phyloP scores from a whole-genome alignment of 1,284 basidiomycete genomes.

The Xerocomus minutiporus region DNA sequence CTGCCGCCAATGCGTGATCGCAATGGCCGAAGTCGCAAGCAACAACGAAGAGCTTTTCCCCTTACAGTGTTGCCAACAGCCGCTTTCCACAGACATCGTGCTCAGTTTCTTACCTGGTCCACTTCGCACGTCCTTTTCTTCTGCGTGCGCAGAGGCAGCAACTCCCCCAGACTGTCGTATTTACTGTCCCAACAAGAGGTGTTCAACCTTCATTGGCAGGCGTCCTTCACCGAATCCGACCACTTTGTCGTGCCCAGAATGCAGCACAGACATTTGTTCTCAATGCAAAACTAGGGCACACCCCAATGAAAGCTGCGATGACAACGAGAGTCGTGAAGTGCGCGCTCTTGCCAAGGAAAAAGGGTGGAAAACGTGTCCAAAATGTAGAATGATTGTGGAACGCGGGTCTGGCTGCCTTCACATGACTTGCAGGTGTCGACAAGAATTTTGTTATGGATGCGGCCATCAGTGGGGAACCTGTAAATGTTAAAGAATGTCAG shows the following conservation, averaged over 20 bases:
- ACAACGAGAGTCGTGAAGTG: slow-evolving; percentile 25
- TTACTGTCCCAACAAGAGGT: slow-evolving; percentile 40
- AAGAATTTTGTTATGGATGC: slow-evolving; percentile 42
- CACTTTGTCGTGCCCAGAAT: slow-evolving; percentile 22
- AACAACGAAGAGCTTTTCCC: slow-evolving; percentile 40
- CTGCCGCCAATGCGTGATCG: slow-evolving; percentile 34
- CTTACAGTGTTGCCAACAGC: slow-evolving; percentile 38
- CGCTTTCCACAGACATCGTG: slow-evolving; percentile 31
- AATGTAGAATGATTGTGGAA: slow-evolving; percentile 40
- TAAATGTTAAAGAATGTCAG: neutral
- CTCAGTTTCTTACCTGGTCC: slow-evolving; percentile 26
- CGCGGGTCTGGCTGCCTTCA: slow-evolving; percentile 37
- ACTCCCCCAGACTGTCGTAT: slow-evolving; percentile 32
- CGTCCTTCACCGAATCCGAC: slow-evolving; percentile 6
- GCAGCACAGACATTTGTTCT: slow-evolving; percentile 31
- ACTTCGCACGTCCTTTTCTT: slow-evolving; percentile 26
- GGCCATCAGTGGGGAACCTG: slow-evolving; percentile 35
- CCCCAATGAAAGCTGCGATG: slow-evolving; percentile 17
- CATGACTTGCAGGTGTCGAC: slow-evolving; percentile 40
- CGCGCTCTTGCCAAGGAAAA: slow-evolving; percentile 31
- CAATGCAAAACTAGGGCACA: slow-evolving; percentile 28
- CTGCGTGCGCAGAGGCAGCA: slow-evolving; percentile 32
- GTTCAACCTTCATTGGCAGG: slow-evolving; percentile 39
- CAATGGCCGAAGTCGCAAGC: slow-evolving; percentile 36
- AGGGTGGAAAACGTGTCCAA: slow-evolving; percentile 43